Evolutionary conservation across 352 stramenopile genomes (phyloP).

Genomic region (Pythium volutum): DNA sequence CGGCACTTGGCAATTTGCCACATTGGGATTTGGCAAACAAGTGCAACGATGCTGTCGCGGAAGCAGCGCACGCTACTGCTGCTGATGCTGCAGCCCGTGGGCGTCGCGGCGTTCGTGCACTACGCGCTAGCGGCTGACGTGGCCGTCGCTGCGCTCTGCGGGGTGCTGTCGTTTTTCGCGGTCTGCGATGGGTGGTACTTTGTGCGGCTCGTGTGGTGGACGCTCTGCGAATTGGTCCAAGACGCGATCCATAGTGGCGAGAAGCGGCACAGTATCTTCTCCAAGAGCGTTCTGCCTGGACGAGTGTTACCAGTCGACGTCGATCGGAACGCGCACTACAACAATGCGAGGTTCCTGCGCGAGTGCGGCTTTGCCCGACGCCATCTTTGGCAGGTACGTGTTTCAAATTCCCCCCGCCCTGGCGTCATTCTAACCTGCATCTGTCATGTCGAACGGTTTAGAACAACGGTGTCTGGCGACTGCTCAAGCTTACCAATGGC

Average conservation of each 20-base stretch:
- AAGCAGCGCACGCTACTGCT: constrained; percentile 52
- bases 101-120: constrained; percentile 22
- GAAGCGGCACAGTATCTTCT: constrained; percentile 49
- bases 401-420: too few species aligned
- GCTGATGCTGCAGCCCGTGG: constrained; percentile 39
- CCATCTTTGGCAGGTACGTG: constrained; percentile 76
- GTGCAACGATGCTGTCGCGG: constrained; percentile 23
- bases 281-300: constrained; percentile 39
- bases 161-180: constrained; percentile 50
- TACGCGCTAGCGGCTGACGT: background rate
- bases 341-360: constrained; percentile 82
- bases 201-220: constrained; percentile 31
- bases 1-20: background rate
- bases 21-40: background rate
- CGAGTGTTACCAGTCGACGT: constrained; percentile 63
- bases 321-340: constrained; percentile 85
- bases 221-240: constrained; percentile 24
- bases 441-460: background rate
- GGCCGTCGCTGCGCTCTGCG: constrained; percentile 5
- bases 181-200: constrained; percentile 85
- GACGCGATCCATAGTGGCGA: constrained; percentile 14
- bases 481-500: constrained; percentile 45
- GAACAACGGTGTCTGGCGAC: constrained; percentile 68
- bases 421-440: background rate
- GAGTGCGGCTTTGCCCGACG: constrained; percentile 79